Base-by-base conservation (phyloP, 108 stramenopile genomes). In the Skeletonema potamos region DNA sequence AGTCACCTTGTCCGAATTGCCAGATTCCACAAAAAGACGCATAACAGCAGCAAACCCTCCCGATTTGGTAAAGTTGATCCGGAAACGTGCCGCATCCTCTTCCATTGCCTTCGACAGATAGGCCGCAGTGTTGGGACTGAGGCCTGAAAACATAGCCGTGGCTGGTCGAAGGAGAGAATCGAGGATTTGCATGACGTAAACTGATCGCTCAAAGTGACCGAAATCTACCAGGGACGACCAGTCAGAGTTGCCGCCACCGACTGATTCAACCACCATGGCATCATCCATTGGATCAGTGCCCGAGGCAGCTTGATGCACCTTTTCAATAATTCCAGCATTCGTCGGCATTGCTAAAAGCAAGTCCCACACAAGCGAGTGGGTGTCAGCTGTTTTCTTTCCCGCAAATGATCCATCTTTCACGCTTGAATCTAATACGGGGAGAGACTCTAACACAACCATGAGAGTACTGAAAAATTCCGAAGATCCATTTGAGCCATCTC, bases 281-380 rank as follows among this genome's bases (percentile, higher is more conserved):
- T 90, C 85, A 63, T 59, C 64, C 2, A 73, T 44, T 33, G 54
- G 39, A 44, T 66, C 43, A 24, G 54, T 30, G 32, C 57, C 43
- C 17, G 58, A 71, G 11, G 80, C 82, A 46, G 90, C 83, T 36
- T 57, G 58, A 27, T 57, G 64, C 11, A 96, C 95, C n/a, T 64
- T 60, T 0, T 80, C 74, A 20, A 81, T 72, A 20, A 96, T 77
- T 22, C 81, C 66, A 48, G 73, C 60, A 69, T 98, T 93, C 15
- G 97, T 96, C 2, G 96, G 97, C 84, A 97, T 87, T n/a, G 93
- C 81, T 44, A 90, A 70, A n/a, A 98, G 79, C 27, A 97, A 80
- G 65, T 94, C 95, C 97, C 97, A 98, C 3, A 94, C 87, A 37
- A 95, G 81, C 36, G 86, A 76, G 67, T 89, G 86, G 1, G 88